Evolutionary conservation across 345 rosid species (phyloP).

Genomic region (Turritis glabra): DNA sequence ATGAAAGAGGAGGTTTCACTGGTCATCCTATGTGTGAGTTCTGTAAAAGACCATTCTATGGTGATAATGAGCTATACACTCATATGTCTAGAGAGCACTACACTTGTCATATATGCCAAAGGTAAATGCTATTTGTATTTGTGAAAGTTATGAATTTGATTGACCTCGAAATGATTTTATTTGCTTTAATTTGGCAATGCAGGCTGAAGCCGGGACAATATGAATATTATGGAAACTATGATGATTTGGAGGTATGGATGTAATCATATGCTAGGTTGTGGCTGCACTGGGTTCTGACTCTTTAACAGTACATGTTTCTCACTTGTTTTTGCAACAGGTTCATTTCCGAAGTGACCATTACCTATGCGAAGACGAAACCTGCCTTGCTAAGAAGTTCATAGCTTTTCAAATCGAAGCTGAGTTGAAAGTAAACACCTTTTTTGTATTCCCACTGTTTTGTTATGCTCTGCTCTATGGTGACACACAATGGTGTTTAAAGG

Average conservation of each 20-base stretch:
- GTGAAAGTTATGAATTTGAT: neutral
- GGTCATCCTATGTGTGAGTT: slow-evolving; percentile 95
- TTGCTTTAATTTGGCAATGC: slow-evolving; percentile 27
- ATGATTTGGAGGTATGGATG: slow-evolving; percentile 69
- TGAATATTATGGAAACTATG: slow-evolving; percentile 79
- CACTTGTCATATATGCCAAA: slow-evolving; percentile 90
- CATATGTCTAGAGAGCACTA: slow-evolving; percentile 91
- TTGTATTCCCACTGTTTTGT: neutral
- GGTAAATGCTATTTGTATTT: slow-evolving; percentile 43
- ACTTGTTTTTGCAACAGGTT: slow-evolving; percentile 49
- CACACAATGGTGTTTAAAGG: neutral
- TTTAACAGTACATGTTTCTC: neutral
- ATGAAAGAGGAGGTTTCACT: slow-evolving; percentile 88
- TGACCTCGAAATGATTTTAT: neutral
- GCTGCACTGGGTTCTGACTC: slow-evolving; percentile 18
- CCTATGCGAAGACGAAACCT: slow-evolving; percentile 86
- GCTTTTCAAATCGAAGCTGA: slow-evolving; percentile 82
- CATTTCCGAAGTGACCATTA: slow-evolving; percentile 85
- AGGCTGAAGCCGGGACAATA: slow-evolving; percentile 88
- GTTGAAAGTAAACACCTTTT: slow-evolving; percentile 59
- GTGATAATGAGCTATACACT: slow-evolving; percentile 79
- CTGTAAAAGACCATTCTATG: slow-evolving; percentile 75
- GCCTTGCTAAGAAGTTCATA: slow-evolving; percentile 84
- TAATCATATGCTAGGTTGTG: neutral
- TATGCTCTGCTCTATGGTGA: slow-evolving; percentile 18